These are phyloP conservation scores for Cymbopogon citratus DNA, from an alignment of 176 grass and related monocot species.

Conservation along the genomic window DNA sequence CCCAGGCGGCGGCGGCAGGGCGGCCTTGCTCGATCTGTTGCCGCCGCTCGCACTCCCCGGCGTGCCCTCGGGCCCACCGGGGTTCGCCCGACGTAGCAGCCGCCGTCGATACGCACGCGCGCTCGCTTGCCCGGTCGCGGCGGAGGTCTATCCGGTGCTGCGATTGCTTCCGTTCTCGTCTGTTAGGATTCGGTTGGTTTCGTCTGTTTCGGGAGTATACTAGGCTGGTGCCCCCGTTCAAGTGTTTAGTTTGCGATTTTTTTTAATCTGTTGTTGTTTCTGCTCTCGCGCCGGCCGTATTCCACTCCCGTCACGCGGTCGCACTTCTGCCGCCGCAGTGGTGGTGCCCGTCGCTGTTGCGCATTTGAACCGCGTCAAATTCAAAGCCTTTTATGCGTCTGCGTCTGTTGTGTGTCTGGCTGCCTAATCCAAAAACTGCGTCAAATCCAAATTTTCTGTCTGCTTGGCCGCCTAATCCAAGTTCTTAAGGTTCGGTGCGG, in stretches of 20 bases:
- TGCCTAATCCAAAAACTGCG: conserved; percentile 36
- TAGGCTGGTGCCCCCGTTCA: not conserved
- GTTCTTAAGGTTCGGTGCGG: not conserved
- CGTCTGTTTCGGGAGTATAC: not conserved
- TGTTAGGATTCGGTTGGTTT: conserved; percentile 17
- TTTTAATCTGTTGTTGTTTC: conserved; percentile 7
- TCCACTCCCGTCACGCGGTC: not conserved
- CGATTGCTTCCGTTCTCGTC: not conserved
- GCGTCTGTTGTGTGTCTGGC: conserved; percentile 12
- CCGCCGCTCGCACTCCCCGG: not conserved
- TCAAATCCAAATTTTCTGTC: not conserved
- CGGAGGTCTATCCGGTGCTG: not conserved
- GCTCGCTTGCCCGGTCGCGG: not conserved
- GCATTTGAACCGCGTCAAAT: conserved; percentile 22
- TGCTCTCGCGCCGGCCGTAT: conserved; percentile 33
- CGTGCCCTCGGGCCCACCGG: not conserved
- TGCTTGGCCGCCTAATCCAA: conserved; percentile 43
- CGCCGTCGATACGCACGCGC: not conserved
- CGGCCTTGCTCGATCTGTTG: conserved; percentile 4
- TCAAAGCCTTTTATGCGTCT: not conserved
- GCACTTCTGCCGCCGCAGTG: not conserved
- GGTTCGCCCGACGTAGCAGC: not conserved
- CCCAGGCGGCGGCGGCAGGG: not conserved
- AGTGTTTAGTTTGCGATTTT: not conserved
- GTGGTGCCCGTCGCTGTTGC: conserved; percentile 24